Percentiles rank a stretch among this genome's conserved stretches.
Conservation (phyloP, 331 rosid species). For the Arachis monticola region DNA sequence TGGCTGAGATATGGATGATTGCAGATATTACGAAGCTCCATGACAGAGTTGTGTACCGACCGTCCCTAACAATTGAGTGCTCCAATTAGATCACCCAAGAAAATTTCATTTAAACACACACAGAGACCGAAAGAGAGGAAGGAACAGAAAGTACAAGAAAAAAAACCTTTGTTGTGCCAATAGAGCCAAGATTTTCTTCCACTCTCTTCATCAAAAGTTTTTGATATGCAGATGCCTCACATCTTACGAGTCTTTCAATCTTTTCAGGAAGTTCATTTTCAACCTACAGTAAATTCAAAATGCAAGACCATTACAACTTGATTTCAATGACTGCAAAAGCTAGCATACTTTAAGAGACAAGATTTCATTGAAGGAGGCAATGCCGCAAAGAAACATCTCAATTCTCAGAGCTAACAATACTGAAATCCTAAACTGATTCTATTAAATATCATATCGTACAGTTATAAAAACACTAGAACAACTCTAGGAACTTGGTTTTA, state of each 20-base stretch:
- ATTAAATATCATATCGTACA: neutral
- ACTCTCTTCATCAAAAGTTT: slow-evolving; percentile 99
- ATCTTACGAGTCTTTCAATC: slow-evolving; percentile 94
- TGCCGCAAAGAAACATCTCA: neutral
- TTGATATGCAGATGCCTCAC: slow-evolving; percentile 99
- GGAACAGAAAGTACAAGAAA: slow-evolving; percentile 30
- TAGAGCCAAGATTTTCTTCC: slow-evolving; percentile 95
- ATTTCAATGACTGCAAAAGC: neutral
- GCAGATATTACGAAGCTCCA: slow-evolving; percentile 99
- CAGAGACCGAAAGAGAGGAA: slow-evolving; percentile 28
- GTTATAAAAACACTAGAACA: neutral
- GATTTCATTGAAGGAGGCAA: slow-evolving; percentile 6
- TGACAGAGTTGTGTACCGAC: slow-evolving; percentile 96
- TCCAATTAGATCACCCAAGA: slow-evolving; percentile 44
- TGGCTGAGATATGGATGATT: slow-evolving; percentile 99
- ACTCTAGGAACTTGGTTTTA: neutral
- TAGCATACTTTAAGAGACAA: slow-evolving; percentile 1
- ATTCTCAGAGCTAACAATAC: too few relatives aligned
- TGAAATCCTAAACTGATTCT: too few relatives aligned
- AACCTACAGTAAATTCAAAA: slow-evolving; percentile 62
- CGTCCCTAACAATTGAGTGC: slow-evolving; percentile 64
- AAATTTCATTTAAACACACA: neutral
- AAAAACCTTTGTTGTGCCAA: slow-evolving; percentile 77
- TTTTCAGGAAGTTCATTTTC: slow-evolving; percentile 96
- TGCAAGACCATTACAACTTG: slow-evolving; percentile 33